Base-by-base conservation (phyloP, 768 basidiomycete genomes). In the Macrolepiota dolichaula region DNA sequence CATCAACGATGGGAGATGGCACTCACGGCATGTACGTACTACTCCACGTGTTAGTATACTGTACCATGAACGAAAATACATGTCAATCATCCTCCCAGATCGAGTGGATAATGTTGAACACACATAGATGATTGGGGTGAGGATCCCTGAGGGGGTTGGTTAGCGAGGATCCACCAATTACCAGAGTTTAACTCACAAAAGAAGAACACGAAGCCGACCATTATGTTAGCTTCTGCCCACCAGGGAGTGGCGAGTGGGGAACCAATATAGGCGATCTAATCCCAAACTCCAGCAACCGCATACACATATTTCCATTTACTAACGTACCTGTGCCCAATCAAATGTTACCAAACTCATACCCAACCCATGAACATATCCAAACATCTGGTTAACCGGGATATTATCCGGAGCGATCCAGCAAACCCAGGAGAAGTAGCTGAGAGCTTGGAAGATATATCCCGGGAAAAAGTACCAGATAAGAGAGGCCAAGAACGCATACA, bases 321-420 rank as follows among this genome's bases (percentile, higher is more conserved):
- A 69, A 32, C 57, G 62, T 62, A 88, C 84, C 70, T 90, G 87
- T 2, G 86, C 77, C 92, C 91, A 94, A 65, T 93, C 91, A 69
- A 94, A 91, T 35, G 89, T 90, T 67, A 92, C 71, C 62, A 91
- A 68, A 64, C 87, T 85, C 87, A 92, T 90, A 27, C 86, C 85
- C 67, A 87, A 69, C 13, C 70, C 85, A 71, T 74, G 84, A 53
- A 68, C 79, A 61, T 85, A 85, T 36, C 91, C 91, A 64, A 93
- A 92, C 68, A 92, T 72, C 67, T 89, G 85, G 71, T 92, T 93
- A 67, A 94, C 81, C 9, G 71, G 72, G 53, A 87, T 64, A 65
- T 91, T 88, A 51, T 87, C 64, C 0, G 91, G 92, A 1, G 76
- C 86, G 55, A 93, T 91, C 91, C 77, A 79, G 68, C 78, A 78